Evolutionary conservation across 768 basidiomycete species (phyloP).

Genomic region (Leucocoprinus leucothites): DNA sequence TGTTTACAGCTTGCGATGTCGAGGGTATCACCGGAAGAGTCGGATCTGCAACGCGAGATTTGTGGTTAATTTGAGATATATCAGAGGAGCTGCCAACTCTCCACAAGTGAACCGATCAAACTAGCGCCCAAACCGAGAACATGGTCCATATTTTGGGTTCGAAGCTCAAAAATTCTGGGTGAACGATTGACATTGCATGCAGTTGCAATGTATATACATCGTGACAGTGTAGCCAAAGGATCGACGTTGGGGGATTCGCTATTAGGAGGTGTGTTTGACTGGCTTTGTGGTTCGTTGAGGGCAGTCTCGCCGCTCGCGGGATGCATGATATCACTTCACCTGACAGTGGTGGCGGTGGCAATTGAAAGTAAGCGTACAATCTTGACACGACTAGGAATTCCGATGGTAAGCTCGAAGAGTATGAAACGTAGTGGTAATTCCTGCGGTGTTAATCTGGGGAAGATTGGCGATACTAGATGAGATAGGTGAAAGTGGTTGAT

Average conservation of each 20-base stretch:
- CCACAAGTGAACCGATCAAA: slow-evolving; percentile 9
- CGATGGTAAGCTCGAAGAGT: background rate
- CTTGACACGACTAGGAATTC: background rate
- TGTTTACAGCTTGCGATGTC: background rate
- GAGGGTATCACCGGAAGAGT: background rate
- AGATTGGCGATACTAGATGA: background rate
- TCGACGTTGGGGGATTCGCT: slow-evolving; percentile 1
- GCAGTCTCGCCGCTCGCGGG: no score
- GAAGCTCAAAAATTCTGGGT: background rate
- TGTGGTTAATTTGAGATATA: slow-evolving; percentile 4
- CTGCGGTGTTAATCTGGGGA: background rate
- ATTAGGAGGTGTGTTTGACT: background rate
- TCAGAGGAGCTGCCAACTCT: slow-evolving; percentile 4
- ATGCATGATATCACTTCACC: background rate
- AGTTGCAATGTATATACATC: background rate
- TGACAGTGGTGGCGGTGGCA: slow-evolving; percentile 8
- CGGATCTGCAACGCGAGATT: slow-evolving; percentile 5
- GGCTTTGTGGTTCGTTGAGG: background rate
- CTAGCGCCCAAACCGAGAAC: slow-evolving; percentile 5
- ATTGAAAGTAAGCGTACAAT: background rate
- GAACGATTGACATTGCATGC: slow-evolving; percentile 1
- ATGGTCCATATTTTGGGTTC: background rate
- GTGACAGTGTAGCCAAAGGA: slow-evolving; percentile 8
- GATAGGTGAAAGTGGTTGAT: background rate
- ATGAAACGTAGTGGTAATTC: background rate